Base-by-base conservation (phyloP, 805 yeast species). In the Starmera quercuum region DNA sequence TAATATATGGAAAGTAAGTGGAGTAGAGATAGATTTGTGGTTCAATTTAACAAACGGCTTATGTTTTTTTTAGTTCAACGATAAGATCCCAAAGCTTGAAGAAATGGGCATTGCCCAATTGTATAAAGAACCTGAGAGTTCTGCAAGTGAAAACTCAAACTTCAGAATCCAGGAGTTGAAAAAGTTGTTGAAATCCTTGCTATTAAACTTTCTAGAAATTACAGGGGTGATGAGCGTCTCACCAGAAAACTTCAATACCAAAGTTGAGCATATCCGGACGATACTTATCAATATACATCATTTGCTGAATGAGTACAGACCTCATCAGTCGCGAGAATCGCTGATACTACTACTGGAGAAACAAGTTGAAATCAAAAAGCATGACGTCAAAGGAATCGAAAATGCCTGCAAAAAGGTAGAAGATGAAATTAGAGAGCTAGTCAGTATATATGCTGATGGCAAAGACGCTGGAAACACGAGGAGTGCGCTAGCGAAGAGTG, bases 311-410 rank as follows among this genome's bases (percentile, higher is more conserved):
- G 87, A 88, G 33, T 92, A 92, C 58, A 67, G 98, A 40, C 92
- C 97, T 3, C 97, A 92, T 57, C 98, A 92, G 53, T 82, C 95
- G 4, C 68, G 97, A 33, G 98, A 92, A 49, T 79, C 88, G 32
- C 64, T 92, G 42, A 84, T 87, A 28, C 66, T 85, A 66, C 63
- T 82, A 34, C 59, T 85, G 52, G 76, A 72, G 46, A 79, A 75
- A 34, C 87, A 83, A 49, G 73, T 90, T 22, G 83, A 73, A 32
- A 64, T 68, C 28, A 82, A 81, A 46, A 64, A 66, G 32, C 50
- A 56, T 5, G 81, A 79, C 39, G 78, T 81, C 7, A 56, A 51
- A 24, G 53, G 54, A 11, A 62, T 70, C 20, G 57, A 63, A 21
- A 41, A 50, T 26, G 53, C 61, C 2, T 69, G 73, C 43, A 42